Percentiles rank a stretch among this genome's conserved stretches.
These are phyloP conservation scores for Colletotrichum sp. DNA, from an alignment of 2,329 filamentous ascomycete genomes.

Conservation along the genomic window DNA sequence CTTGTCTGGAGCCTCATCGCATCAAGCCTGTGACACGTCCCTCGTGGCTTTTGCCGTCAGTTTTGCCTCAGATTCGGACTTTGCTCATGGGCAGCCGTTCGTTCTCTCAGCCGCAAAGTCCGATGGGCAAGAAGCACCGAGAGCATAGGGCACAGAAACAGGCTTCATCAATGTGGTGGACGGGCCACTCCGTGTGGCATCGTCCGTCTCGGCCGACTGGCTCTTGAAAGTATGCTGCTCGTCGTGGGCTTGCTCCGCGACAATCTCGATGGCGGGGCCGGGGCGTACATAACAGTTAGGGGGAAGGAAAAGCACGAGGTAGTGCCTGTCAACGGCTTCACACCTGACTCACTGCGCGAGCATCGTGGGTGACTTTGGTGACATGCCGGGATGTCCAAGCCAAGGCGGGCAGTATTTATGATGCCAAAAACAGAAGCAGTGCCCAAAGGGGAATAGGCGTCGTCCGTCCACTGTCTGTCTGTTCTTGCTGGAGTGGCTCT, in stretches of 20 bases:
- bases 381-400: background rate
- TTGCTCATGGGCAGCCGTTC: background rate
- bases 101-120: background rate
- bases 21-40: background rate
- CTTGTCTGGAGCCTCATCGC: background rate
- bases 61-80: background rate
- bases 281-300: background rate
- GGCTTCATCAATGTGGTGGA: background rate
- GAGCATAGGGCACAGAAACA: background rate
- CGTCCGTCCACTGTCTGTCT: background rate
- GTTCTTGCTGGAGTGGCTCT: background rate
- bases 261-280: background rate
- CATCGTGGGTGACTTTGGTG: background rate
- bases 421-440: conserved; percentile 1
- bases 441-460: background rate
- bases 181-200: background rate
- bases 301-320: background rate
- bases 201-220: background rate
- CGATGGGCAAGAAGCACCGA: background rate
- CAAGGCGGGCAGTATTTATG: background rate
- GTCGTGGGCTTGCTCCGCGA: background rate
- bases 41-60: background rate
- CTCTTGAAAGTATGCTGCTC: background rate
- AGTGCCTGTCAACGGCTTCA: background rate
- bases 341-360: background rate